Base-by-base conservation (phyloP, 345 rosid species). In the Brassica juncea region DNA sequence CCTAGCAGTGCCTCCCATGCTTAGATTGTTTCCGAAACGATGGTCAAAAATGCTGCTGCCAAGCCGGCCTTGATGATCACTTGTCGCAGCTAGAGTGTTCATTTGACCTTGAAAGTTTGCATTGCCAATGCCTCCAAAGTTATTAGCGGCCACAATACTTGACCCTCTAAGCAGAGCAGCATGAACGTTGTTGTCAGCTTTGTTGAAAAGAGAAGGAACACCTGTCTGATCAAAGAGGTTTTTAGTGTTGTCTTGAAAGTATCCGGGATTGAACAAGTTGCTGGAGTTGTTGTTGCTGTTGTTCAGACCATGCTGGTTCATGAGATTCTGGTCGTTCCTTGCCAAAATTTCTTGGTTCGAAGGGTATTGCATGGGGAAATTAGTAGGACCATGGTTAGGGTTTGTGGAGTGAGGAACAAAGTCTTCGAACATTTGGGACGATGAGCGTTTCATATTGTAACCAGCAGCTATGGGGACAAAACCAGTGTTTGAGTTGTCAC, bases 141-240 rank as follows among this genome's bases (percentile, higher is more conserved):
- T 52, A 14, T 52, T 70, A 34, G 68, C 77, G 32, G 66, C 84
- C 64, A 57, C 73, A 66, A 1, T 23, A 23, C 64, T 81, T 59
- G 77, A 79, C 31, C 86, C 91, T 49, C 96, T 83, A 8, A 88
- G 82, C 80, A 89, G 71, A 6, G 86, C 75, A 28, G 92, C 85
- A 64, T 79, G 71, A 74, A 63, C 82, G 70, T 72, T 84, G 81
- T 84, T 88, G 8, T 90, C 85, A 30, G 89, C 28, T 87, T 86
- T 55, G 85, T 92, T 77, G 89, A 87, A 49, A 88, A 92, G 70
- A 85, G 90, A 68, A 90, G 93, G 60, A 86, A 90, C 83, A 86
- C 88, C 89, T 0, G 79, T 35, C 19, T 73, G 74, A 21, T 66
- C 63, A 15, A 78, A 68, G 19, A 49, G 55, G 71, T 69, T 71